These are phyloP conservation scores for Kandelia obovata DNA, from an alignment of 345 rosid genomes.

Conservation along the genomic window DNA sequence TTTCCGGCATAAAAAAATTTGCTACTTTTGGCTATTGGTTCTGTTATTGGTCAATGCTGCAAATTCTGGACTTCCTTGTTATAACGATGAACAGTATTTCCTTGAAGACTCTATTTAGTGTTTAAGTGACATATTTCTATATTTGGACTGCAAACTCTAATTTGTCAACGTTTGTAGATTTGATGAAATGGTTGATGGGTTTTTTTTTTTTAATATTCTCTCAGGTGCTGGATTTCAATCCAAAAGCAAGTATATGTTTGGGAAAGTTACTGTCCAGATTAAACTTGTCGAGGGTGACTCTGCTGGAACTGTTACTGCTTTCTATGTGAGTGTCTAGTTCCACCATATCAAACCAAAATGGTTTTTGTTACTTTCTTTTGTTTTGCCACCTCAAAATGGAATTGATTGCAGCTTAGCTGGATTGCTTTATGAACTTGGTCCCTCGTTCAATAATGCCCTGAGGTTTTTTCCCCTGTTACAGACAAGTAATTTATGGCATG, in stretches of 20 bases:
- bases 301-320: constrained; percentile 99
- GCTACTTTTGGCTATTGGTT: not conserved
- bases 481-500: constrained; percentile 14
- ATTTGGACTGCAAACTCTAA: no score
- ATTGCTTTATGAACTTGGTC: constrained; percentile 2
- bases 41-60: not conserved
- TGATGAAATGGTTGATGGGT: not conserved
- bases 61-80: no score
- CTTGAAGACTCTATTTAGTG: no score
- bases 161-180: not conserved
- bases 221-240: constrained; percentile 96
- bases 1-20: not conserved
- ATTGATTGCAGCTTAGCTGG: constrained; percentile 22
- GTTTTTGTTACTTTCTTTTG: no score
- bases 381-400: not conserved
- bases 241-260: constrained; percentile 85
- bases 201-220: not conserved
- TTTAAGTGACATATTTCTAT: no score
- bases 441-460: constrained; percentile 1
- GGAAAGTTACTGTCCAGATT: constrained; percentile 80
- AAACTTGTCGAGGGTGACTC: constrained; percentile 98
- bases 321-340: constrained; percentile 54
- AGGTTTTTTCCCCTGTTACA: not conserved
- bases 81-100: no score
- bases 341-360: not conserved